phyloP scores from a whole-genome alignment of 345 rosid genomes.

The Eucalyptus coolabah region DNA sequence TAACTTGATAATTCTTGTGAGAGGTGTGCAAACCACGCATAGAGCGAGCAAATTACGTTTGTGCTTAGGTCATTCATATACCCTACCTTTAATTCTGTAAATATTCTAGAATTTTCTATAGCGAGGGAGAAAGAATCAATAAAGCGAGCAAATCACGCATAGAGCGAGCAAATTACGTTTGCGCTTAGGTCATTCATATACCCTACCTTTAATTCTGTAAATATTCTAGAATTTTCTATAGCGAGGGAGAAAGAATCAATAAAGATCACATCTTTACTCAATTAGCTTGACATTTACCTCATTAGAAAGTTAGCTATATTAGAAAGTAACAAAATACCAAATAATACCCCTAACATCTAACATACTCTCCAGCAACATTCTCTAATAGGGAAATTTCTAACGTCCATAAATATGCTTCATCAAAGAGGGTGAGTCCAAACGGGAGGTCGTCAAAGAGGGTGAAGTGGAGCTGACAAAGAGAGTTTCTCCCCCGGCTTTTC shows the following conservation, averaged over 20 bases:
- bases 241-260: not conserved
- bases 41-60: not conserved
- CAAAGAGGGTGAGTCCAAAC: too few species aligned
- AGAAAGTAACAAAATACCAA: not conserved
- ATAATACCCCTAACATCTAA: not conserved
- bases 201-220: not conserved
- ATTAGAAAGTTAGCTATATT: not conserved
- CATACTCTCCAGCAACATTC: not conserved
- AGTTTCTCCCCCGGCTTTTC: not conserved
- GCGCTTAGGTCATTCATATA: not conserved
- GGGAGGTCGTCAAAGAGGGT: too few species aligned
- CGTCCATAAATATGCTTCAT: not conserved
- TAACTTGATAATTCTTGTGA: not conserved
- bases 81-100: not conserved
- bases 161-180: not conserved
- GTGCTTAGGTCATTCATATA: not conserved
- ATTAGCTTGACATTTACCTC: not conserved
- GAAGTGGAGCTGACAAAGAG: not conserved
- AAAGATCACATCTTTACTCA: not conserved
- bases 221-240: not conserved
- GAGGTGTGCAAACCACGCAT: not conserved
- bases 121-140: not conserved
- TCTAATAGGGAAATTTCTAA: not conserved
- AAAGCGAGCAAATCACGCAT: not conserved
- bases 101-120: not conserved